Conservation (phyloP, 371 early-diverging fungal genomes). For the Mucor mucedo region DNA sequence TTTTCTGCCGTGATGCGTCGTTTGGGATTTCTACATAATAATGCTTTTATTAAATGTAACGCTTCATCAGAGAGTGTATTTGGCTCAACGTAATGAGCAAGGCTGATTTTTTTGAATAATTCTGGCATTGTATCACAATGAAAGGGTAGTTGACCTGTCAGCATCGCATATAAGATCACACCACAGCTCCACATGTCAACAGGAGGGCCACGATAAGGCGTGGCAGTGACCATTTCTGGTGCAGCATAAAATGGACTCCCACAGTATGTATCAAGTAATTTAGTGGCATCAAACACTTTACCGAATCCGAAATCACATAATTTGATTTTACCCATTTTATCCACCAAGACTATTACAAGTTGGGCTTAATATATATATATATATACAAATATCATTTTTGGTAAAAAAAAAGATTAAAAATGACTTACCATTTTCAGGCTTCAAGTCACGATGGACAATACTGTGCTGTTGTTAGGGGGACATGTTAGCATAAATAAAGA, state of each 20-base stretch:
- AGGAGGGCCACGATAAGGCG: conserved; percentile 74
- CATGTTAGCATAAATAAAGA: neutral
- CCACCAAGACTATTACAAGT: conserved; percentile 64
- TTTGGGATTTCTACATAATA: conserved; percentile 62
- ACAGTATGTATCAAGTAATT: conserved; percentile 90
- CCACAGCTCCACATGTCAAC: conserved; percentile 84
- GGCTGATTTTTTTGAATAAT: conserved; percentile 68
- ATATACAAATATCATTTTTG: neutral
- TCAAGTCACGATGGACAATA: conserved; percentile 95
- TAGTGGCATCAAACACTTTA: conserved; percentile 73
- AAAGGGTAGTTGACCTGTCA: conserved; percentile 79
- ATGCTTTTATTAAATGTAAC: conserved; percentile 52
- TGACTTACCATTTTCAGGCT: conserved; percentile 82
- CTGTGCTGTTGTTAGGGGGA: conserved; percentile 19
- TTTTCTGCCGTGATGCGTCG: conserved; percentile 78
- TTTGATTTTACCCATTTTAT: conserved; percentile 69
- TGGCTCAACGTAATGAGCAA: conserved; percentile 60
- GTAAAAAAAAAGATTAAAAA: neutral
- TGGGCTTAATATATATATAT: neutral
- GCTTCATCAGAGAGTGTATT: conserved; percentile 43
- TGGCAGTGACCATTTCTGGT: conserved; percentile 79
- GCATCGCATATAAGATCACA: conserved; percentile 74
- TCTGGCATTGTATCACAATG: conserved; percentile 77
- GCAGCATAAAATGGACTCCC: conserved; percentile 93
- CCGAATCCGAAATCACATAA: conserved; percentile 97